phyloP scores from a whole-genome alignment of 2,329 filamentous ascomycete genomes.

The Rhexocercosporidium sp. region DNA sequence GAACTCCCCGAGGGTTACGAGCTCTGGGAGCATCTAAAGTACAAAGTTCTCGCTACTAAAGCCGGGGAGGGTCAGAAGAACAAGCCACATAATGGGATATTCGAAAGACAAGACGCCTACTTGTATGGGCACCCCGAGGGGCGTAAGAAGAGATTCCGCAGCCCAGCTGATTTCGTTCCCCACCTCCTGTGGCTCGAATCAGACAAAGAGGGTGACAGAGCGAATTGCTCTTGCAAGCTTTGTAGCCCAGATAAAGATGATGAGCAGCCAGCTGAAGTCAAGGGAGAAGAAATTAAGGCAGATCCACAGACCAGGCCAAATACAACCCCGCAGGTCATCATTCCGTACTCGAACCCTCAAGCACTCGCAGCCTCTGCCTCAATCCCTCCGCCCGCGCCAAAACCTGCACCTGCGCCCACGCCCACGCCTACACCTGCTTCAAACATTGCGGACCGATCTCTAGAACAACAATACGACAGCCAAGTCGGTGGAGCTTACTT shows the following conservation, averaged over 20 bases:
- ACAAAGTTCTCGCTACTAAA: conserved; percentile 49
- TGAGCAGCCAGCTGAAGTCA: conserved; percentile 19
- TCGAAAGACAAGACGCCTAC: conserved; percentile 63
- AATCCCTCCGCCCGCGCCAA: conserved; percentile 7
- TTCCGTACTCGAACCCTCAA: neutral
- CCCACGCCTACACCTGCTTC: conserved; percentile 17
- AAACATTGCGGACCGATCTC: conserved; percentile 13
- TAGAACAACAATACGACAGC: conserved; percentile 56
- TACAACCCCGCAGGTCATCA: neutral
- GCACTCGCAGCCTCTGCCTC: conserved; percentile 1
- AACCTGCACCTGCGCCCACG: conserved; percentile 15
- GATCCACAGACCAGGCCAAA: conserved; percentile 6
- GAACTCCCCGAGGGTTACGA: conserved; percentile 60
- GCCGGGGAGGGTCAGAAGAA: conserved; percentile 49
- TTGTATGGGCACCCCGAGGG: conserved; percentile 64
- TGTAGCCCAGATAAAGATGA: conserved; percentile 57
- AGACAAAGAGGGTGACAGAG: conserved; percentile 54
- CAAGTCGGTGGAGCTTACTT: conserved; percentile 52
- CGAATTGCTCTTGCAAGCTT: conserved; percentile 62
- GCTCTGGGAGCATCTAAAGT: conserved; percentile 63
- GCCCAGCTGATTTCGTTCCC: conserved; percentile 63
- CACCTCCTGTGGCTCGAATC: conserved; percentile 62
- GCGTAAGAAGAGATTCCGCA: conserved; percentile 61
- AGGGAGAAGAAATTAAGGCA: conserved; percentile 26
- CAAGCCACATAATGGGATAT: conserved; percentile 49